These are phyloP conservation scores for Globisporangium viniferum DNA, from an alignment of 352 stramenopile species.

Conservation along the genomic window DNA sequence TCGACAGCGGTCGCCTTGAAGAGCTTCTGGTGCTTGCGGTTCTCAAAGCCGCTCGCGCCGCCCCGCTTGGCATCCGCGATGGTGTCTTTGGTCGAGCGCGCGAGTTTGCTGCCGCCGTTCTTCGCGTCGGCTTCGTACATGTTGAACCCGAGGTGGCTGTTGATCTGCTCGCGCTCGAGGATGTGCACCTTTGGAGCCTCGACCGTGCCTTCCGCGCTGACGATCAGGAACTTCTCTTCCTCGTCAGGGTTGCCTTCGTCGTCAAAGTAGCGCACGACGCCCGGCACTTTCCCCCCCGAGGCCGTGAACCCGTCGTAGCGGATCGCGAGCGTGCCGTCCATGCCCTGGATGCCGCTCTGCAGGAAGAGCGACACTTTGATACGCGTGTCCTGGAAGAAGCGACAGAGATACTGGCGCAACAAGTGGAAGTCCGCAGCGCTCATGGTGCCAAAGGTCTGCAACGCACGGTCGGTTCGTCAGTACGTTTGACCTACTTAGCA, in stretches of 20 bases:
- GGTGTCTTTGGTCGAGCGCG: slow-evolving; percentile 48
- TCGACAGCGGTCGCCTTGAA: slow-evolving; percentile 79
- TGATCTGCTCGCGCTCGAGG: slow-evolving; percentile 57
- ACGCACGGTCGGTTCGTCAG: neutral
- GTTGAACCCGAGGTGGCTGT: slow-evolving; percentile 67
- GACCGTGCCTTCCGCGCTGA: slow-evolving; percentile 44
- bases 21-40: slow-evolving; percentile 45
- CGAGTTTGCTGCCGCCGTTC: slow-evolving; percentile 21
- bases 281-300: slow-evolving; percentile 61
- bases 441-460: slow-evolving; percentile 62
- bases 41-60: slow-evolving; percentile 29
- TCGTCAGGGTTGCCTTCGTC: slow-evolving; percentile 56
- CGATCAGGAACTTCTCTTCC: slow-evolving; percentile 65
- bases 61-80: slow-evolving; percentile 57
- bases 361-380: slow-evolving; percentile 92
- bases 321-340: slow-evolving; percentile 80
- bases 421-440: slow-evolving; percentile 69
- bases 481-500: neutral
- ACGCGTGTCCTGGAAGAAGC: slow-evolving; percentile 89
- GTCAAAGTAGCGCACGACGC: slow-evolving; percentile 67
- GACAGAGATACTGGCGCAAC: slow-evolving; percentile 82
- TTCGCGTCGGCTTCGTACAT: slow-evolving; percentile 84
- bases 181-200: slow-evolving; percentile 48
- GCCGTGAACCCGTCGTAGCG: slow-evolving; percentile 74
- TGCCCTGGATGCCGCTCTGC: slow-evolving; percentile 82